phyloP scores from a whole-genome alignment of 2,329 filamentous ascomycete species.

The Stemphylium beticola region DNA sequence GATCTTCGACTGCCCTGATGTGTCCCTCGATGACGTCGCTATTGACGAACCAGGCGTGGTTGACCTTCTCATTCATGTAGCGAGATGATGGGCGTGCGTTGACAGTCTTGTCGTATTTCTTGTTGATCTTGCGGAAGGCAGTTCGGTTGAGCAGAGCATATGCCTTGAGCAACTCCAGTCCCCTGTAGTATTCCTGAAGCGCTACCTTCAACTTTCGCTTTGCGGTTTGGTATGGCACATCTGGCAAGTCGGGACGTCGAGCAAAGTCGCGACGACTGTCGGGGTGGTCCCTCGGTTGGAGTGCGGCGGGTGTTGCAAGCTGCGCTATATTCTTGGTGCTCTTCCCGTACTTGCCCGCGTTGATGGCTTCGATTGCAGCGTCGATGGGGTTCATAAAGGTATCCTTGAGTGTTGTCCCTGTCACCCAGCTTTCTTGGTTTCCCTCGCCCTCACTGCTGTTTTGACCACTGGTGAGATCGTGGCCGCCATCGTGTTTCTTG shows the following conservation, averaged over 20 bases:
- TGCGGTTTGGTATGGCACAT: constrained; percentile 82
- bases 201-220: constrained; percentile 92
- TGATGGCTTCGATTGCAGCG: constrained; percentile 50
- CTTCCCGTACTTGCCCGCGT: constrained; percentile 60
- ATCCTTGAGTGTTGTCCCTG: constrained; percentile 18
- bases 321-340: constrained; percentile 56
- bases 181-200: constrained; percentile 90
- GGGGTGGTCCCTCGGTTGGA: constrained; percentile 42
- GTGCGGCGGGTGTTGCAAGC: constrained; percentile 49
- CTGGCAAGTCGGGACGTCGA: constrained; percentile 48
- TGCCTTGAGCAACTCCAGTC: constrained; percentile 87
- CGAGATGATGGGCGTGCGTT: constrained; percentile 76
- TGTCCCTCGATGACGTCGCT: constrained; percentile 84
- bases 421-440: constrained; percentile 18
- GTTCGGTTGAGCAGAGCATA: constrained; percentile 90
- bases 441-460: constrained; percentile 32
- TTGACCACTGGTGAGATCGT: constrained; percentile 23
- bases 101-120: constrained; percentile 95
- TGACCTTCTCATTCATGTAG: constrained; percentile 92
- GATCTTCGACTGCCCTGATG: constrained; percentile 81
- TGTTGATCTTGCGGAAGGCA: constrained; percentile 96
- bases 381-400: constrained; percentile 48
- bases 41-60: constrained; percentile 87
- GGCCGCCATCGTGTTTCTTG: constrained; percentile 26
- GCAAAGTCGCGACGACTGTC: constrained; percentile 53